Evolutionary conservation across 768 basidiomycete genomes (phyloP), one percentile per base, ranked within the genome.

Genomic region (Boletus sensibilis): DNA sequence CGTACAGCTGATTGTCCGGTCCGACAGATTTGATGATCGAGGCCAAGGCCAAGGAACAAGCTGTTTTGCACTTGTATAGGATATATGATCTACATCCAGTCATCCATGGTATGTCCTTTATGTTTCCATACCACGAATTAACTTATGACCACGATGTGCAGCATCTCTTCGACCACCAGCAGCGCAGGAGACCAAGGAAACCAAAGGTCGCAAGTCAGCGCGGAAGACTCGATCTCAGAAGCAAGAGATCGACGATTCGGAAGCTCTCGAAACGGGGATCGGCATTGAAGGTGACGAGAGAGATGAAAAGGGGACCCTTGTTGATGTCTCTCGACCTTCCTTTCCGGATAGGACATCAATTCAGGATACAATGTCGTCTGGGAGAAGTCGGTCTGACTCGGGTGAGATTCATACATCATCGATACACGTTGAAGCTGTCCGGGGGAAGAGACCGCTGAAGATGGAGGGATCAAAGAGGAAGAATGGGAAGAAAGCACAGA

Each of bases 41-140:
- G 78, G 92, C 92, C 3, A 92, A 94, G 69, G 91, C 90, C 71
- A 91, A 94, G 74, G 94, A 96, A 69, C 94, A 95, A 68, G 94
- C 94, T 2, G 94, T 97, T 6, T 80, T 97, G 54, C 85, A 95
- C 58, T 66, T 96, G 43, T 86, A 92, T 67, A 71, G 92, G 55
- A 85, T 90, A 31, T 96, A 97, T 63, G 77, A 75, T 44, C 69
- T 95, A 5, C 74, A 85, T 41, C 80, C 84, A 16, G 87, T 92
- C 23, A 81, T 79, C 10, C 73, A 85, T 58, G 84, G 82, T 82
- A 53, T 50, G 74, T 69, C 60, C 40, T 41, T 45, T 44, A 13
- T 31, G 18, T 37, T 35, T 37, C 8, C 12, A 14, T 29, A 20
- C 11, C 14, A 14, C 2, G 4, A 31, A 16, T 16, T 0, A 16